Percentiles rank a stretch among this genome's conserved stretches.
Conservation (phyloP, 352 stramenopile genomes). For the Pythium diclinum region DNA sequence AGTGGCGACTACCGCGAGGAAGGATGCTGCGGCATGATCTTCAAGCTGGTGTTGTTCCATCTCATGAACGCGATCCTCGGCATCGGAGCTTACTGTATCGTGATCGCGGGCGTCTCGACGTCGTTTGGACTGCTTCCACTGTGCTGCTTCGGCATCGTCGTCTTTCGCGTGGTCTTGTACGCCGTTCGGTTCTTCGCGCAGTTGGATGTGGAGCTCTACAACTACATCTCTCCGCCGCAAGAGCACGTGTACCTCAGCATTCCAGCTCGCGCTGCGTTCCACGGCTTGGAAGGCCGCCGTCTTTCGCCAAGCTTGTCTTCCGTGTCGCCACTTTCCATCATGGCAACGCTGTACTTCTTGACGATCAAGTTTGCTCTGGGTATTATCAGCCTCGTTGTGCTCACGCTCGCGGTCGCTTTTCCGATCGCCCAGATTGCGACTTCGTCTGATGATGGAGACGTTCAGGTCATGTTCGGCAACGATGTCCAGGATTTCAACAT, state of each 20-base stretch:
- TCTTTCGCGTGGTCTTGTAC: conserved; percentile 50
- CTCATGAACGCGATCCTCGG: conserved; percentile 57
- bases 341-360: conserved; percentile 59
- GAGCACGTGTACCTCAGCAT: conserved; percentile 51
- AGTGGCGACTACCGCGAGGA: conserved; percentile 27
- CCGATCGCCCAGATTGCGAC: conserved; percentile 26
- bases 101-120: conserved; percentile 40
- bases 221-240: conserved; percentile 42
- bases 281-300: conserved; percentile 35
- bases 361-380: conserved; percentile 61
- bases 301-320: conserved; percentile 47
- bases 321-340: conserved; percentile 58
- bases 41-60: conserved; percentile 61
- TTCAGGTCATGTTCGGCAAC: conserved; percentile 28
- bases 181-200: conserved; percentile 46
- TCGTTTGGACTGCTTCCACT: conserved; percentile 47
- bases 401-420: conserved; percentile 34
- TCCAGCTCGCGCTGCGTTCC: conserved; percentile 34
- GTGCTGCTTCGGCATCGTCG: conserved; percentile 61
- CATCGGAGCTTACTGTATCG: conserved; percentile 41
- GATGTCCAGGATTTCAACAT: conserved; percentile 28
- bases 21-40: conserved; percentile 36
- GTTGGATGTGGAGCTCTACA: conserved; percentile 63
- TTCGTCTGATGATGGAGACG: conserved; percentile 20
- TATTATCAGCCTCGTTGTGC: conserved; percentile 38